Conservation (phyloP, 2,329 filamentous ascomycete species). For the Cryphonectria parasitica region DNA sequence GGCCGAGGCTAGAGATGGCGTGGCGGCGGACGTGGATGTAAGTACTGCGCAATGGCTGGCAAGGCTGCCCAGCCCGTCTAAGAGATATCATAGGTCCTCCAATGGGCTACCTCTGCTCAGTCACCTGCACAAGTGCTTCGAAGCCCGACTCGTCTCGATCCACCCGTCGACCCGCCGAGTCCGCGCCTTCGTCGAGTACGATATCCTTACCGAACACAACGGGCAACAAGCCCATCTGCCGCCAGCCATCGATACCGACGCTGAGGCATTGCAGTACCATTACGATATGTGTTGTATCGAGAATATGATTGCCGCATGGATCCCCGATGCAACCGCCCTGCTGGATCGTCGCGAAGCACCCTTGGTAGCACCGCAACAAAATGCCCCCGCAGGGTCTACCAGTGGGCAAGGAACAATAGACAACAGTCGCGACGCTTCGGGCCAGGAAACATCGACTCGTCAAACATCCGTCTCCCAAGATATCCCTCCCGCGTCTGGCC, state of each 20-base stretch:
- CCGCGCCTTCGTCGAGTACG: conserved; percentile 32
- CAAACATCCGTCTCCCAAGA: too few relatives aligned
- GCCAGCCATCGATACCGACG: conserved; percentile 15
- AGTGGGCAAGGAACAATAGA: neutral
- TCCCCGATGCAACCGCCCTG: neutral
- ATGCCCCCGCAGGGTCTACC: too few relatives aligned
- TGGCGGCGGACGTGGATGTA: conserved; percentile 10
- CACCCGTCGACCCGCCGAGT: conserved; percentile 32
- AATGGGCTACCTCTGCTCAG: conserved; percentile 31
- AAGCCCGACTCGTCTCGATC: conserved; percentile 33
- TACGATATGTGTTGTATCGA: conserved; percentile 35
- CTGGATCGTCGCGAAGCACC: too few relatives aligned
- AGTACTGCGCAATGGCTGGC: neutral
- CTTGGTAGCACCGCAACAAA: too few relatives aligned
- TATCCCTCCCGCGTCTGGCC: neutral
- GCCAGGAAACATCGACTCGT: neutral
- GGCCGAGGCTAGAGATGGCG: neutral
- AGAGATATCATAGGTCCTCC: neutral
- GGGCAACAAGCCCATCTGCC: conserved; percentile 25
- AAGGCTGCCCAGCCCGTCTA: too few relatives aligned
- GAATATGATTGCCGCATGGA: conserved; percentile 29
- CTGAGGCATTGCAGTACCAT: conserved; percentile 29
- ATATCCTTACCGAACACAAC: conserved; percentile 28
- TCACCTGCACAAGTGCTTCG: conserved; percentile 32
- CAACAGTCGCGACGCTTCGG: neutral